Evolutionary conservation across 2,329 filamentous ascomycete species (phyloP), one percentile per base, ranked within the genome.

Genomic region (Fonsecaea pugnacius): DNA sequence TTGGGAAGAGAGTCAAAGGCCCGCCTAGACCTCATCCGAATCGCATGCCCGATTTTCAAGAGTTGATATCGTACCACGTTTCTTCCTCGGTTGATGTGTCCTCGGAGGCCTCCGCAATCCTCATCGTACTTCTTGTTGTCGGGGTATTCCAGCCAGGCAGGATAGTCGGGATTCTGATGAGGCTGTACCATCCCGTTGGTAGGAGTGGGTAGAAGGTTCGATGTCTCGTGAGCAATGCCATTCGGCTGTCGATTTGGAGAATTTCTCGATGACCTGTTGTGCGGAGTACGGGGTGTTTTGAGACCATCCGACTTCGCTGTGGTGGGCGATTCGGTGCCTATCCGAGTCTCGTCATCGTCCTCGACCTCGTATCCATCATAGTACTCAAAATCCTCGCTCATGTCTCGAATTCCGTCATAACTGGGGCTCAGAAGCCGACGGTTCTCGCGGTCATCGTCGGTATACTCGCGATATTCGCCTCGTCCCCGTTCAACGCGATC

Each of bases 81-180:
- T 60, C 71, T 75, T 36, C 67, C 70, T 56, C 72, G 72, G 21
- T 74, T 72, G n/a, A 75, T 5, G 2, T 69, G 46, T 21, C 71
- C 73, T 57, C 61, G 67, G 24, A 73, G 61, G 2, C 76, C 75
- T 43, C 71, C 67, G 3, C 75, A 69, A 1, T 70, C 60, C 6
- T 73, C 63, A 3, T 71, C 67, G 51, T 75, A 70, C 27, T 71
- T 71, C 4, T 73, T 68, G 16, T 74, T 64, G 52, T 77, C 76
- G 1, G 79, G 74, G 43, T 74, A 73, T 7, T 75, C 70, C 35
- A 87, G 85, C 73, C 91, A 91, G 1, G 84, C 85, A 60, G 87
- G 81, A 16, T 90, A 88, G 67, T 87, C 66, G 43, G 54, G 32
- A 33, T 61, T 53, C 65, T 73, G 58, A 78, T 69, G 63, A 76